These are phyloP conservation scores for Stagonosporopsis chrysanthemi DNA, from an alignment of 2,329 filamentous ascomycete species.

Conservation along the genomic window DNA sequence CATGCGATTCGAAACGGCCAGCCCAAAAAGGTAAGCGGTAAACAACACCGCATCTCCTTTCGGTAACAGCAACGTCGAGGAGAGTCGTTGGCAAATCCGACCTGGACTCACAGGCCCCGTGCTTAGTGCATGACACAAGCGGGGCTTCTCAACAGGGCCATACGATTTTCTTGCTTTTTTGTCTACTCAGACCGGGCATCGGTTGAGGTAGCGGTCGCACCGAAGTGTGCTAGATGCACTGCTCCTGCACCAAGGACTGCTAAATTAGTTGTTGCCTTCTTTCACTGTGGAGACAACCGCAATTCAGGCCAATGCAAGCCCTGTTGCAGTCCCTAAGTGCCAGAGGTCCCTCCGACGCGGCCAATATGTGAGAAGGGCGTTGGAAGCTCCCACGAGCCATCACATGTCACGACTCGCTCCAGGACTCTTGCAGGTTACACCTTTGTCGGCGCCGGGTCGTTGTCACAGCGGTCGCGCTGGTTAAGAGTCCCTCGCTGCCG, in stretches of 20 bases:
- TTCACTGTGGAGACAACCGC: not conserved
- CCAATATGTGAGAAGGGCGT: not conserved
- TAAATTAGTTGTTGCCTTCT: not conserved
- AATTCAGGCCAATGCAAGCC: not conserved
- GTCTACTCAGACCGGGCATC: not conserved
- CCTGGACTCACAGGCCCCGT: not conserved
- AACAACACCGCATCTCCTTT: not conserved
- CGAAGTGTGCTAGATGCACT: not conserved
- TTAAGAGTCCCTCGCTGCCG: constrained; percentile 1
- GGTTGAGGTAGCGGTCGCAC: not conserved
- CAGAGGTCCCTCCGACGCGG: not conserved
- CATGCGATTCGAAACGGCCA: not conserved
- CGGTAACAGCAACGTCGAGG: not conserved
- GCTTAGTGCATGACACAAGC: not conserved
- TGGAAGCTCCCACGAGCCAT: not conserved
- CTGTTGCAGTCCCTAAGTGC: not conserved
- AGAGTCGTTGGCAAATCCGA: not conserved
- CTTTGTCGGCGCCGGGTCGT: not conserved
- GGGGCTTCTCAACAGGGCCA: not conserved
- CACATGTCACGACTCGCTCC: not conserved
- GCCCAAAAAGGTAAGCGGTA: not conserved
- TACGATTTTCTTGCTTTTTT: not conserved
- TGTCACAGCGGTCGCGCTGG: not conserved
- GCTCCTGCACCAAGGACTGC: not conserved
- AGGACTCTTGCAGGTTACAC: not conserved